phyloP scores from a whole-genome alignment of 2,329 filamentous ascomycete genomes.

The Penicillium sp. region DNA sequence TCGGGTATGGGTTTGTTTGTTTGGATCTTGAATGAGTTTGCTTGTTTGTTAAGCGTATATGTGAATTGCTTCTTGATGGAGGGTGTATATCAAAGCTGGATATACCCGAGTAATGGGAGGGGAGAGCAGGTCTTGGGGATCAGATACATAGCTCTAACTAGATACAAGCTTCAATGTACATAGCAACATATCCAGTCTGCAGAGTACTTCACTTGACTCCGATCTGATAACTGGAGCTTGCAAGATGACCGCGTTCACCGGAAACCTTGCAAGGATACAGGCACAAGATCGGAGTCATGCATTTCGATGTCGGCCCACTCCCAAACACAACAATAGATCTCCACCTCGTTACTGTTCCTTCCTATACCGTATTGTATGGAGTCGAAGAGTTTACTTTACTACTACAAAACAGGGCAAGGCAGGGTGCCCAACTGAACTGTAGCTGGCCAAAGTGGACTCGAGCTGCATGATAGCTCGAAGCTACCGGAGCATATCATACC shows the following conservation, averaged over 20 bases:
- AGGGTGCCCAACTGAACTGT: slow-evolving; percentile 11
- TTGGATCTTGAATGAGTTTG: not conserved
- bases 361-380: not conserved
- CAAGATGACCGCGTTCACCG: not conserved
- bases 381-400: not conserved
- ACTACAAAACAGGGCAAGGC: slow-evolving; percentile 15
- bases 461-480: slow-evolving; percentile 23
- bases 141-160: not conserved
- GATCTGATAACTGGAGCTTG: slow-evolving; percentile 23
- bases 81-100: slow-evolving; percentile 8
- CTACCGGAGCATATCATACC: slow-evolving; percentile 29
- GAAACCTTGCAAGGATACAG: slow-evolving; percentile 3
- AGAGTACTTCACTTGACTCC: not conserved
- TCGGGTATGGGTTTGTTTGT: not conserved
- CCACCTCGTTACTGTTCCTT: not conserved
- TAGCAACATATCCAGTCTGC: not conserved
- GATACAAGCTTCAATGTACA: not conserved
- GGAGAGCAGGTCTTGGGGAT: not conserved
- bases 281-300: slow-evolving; percentile 15
- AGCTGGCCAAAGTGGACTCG: slow-evolving; percentile 25
- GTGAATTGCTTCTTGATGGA: not conserved
- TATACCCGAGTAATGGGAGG: slow-evolving; percentile 9
- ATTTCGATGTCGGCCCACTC: slow-evolving; percentile 17
- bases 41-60: not conserved
- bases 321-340: not conserved